Conservation (phyloP, 2,329 filamentous ascomycete genomes). For the Dactylellina drechsleri region DNA sequence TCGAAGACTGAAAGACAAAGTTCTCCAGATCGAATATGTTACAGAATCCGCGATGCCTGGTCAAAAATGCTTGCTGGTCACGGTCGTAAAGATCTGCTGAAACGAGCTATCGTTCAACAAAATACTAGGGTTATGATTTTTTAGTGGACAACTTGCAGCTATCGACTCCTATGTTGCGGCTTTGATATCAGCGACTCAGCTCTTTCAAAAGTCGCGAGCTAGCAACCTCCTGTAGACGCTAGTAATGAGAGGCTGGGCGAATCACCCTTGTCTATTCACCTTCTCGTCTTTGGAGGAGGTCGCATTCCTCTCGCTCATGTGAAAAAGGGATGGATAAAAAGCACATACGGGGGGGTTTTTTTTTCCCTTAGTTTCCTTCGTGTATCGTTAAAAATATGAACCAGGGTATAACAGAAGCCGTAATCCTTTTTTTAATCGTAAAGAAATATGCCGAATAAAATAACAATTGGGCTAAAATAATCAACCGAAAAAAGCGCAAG, state of each 20-base stretch:
- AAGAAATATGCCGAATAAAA: conserved; percentile 26
- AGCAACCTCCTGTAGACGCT: conserved; percentile 14
- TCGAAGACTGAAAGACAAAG: conserved; percentile 26
- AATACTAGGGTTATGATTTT: conserved; percentile 31
- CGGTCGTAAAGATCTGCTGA: conserved; percentile 48
- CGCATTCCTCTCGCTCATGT: conserved; percentile 46
- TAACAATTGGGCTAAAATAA: conserved; percentile 48
- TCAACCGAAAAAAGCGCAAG: conserved; percentile 10
- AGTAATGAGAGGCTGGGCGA: conserved; percentile 34
- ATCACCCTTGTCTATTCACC: conserved; percentile 40
- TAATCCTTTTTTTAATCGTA: conserved; percentile 54
- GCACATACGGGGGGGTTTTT: conserved; percentile 45
- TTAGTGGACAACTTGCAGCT: conserved; percentile 33
- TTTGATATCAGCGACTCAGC: conserved; percentile 25
- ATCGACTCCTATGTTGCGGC: conserved; percentile 24
- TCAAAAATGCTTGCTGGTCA: conserved; percentile 36
- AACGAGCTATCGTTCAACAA: conserved; percentile 45
- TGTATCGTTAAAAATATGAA: conserved; percentile 54
- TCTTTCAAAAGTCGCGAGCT: conserved; percentile 16
- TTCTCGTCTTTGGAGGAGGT: conserved; percentile 22
- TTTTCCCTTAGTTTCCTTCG: conserved; percentile 53
- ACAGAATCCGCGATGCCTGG: conserved; percentile 51
- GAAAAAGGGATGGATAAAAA: conserved; percentile 37
- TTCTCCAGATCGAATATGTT: conserved; percentile 47
- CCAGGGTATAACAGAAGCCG: conserved; percentile 54